A percentile compares a stretch with the other conserved stretches of the same genome.
phyloP scores from a whole-genome alignment of 2,329 filamentous ascomycete genomes.

The Aurifilum marmelostoma region DNA sequence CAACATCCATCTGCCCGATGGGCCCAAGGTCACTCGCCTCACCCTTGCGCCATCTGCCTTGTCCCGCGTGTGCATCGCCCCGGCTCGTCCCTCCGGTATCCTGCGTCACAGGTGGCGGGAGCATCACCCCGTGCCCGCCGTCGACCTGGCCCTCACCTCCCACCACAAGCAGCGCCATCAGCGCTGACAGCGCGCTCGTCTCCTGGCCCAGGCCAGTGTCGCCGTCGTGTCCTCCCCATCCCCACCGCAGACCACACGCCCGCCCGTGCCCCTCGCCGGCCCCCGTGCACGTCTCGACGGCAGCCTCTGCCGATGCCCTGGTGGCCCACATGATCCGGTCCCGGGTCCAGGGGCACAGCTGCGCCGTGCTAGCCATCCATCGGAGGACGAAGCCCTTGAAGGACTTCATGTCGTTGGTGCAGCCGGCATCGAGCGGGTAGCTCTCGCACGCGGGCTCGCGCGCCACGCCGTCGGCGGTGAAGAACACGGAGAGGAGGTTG shows the following conservation, averaged over 20 bases:
- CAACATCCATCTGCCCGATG: neutral
- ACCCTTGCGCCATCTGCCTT: neutral
- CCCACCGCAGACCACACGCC: slow-evolving; percentile 15
- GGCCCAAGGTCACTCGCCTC: neutral
- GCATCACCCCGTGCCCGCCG: neutral
- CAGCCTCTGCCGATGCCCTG: slow-evolving; percentile 59
- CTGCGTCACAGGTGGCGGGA: neutral
- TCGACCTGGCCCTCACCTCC: slow-evolving; percentile 39
- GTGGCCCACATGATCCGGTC: slow-evolving; percentile 61
- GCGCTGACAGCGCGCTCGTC: slow-evolving; percentile 59
- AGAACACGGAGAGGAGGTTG: slow-evolving; percentile 54
- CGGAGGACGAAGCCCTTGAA: slow-evolving; percentile 74
- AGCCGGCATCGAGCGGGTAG: slow-evolving; percentile 46
- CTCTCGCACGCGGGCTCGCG: slow-evolving; percentile 69
- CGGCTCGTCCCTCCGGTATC: slow-evolving; percentile 16
- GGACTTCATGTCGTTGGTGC: slow-evolving; percentile 71
- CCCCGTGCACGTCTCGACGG: slow-evolving; percentile 64
- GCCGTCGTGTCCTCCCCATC: slow-evolving; percentile 49
- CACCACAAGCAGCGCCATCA: slow-evolving; percentile 52
- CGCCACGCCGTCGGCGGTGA: slow-evolving; percentile 59
- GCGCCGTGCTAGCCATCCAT: slow-evolving; percentile 64
- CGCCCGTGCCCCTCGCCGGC: slow-evolving; percentile 42
- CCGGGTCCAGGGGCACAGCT: slow-evolving; percentile 64
- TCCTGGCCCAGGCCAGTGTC: slow-evolving; percentile 61
- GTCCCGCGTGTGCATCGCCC: slow-evolving; percentile 1